Evolutionary conservation across 1,139 yeast genomes (phyloP), one percentile per base, ranked within the genome.

Genomic region (Nakaseomyces uthaithaninus): DNA sequence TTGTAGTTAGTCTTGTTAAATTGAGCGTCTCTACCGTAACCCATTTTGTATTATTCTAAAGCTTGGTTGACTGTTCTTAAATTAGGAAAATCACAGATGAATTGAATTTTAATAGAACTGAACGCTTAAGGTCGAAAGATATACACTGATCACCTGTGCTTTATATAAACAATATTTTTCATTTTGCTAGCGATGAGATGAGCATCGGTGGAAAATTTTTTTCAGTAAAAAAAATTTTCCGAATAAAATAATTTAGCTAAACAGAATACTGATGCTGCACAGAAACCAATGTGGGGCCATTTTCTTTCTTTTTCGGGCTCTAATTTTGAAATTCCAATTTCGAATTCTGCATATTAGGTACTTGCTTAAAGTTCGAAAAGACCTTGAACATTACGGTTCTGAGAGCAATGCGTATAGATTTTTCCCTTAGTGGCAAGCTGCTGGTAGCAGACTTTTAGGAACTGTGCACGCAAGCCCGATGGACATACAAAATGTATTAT

Each of bases 21-120:
- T 44, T 59, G 63, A 37, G 53, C 54, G 51, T 60, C 63, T 58
- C 64, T 60, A 43, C 46, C 52, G 50, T 49, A 53, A 42, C 53
- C 44, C 58, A 52, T 54, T 30, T 15, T 39, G 22, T 9, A 36
- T 19, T n/a, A 15, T n/a, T 15, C 9, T 31, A 10, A 9, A 16
- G 35, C 10, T 31, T 9, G 10, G 24, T 10, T 11, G n/a, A n/a
- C n/a, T n/a, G n/a, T n/a, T 27, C 16, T 27, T 5, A 27, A 27
- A 22, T 17, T 14, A 18, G 34, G 39, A 40, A 31, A 27, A 33
- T 11, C 27, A 39, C 33, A 25, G 27, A 31, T 24, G 25, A 27
- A 26, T 28, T 12, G 33, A 38, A 37, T 35, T 33, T 28, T 28
- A n/a, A 17, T 15, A 17, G 20, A 16, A 11, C 9, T 11, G 12